These are phyloP conservation scores for Kodamaea sp. DNA, from an alignment of 1,139 yeast genomes.

Conservation along the genomic window DNA sequence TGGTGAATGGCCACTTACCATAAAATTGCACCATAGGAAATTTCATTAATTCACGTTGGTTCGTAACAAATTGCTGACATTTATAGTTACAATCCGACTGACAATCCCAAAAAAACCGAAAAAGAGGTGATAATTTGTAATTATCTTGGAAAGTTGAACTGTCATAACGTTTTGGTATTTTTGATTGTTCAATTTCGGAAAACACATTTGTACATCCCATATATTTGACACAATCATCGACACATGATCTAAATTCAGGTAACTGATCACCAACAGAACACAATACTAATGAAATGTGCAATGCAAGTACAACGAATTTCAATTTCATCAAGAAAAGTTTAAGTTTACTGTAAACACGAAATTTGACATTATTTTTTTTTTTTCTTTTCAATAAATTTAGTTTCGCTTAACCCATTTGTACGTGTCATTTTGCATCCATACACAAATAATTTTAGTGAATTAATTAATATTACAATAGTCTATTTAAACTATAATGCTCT, in stretches of 20 bases:
- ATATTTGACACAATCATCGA: conserved; percentile 13
- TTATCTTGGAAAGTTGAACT: conserved; percentile 2
- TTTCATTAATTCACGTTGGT: conserved; percentile 18
- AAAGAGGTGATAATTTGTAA: conserved; percentile 9
- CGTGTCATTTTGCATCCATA: no score
- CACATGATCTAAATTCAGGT: conserved; percentile 16
- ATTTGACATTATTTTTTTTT: no score
- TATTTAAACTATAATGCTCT: not conserved
- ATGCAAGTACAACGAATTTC: not conserved
- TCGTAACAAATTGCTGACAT: conserved; percentile 38
- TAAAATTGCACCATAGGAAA: conserved; percentile 37
- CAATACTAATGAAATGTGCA: not conserved
- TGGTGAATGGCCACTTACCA: conserved; percentile 47
- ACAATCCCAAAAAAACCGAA: conserved; percentile 32
- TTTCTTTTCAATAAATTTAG: no score
- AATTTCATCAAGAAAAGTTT: not conserved
- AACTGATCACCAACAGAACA: conserved; percentile 16
- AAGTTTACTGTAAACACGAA: no score
- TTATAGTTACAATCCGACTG: conserved; percentile 39
- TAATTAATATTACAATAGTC: not conserved
- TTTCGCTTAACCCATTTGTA: no score
- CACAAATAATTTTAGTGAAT: no score
- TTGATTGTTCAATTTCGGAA: conserved; percentile 6
- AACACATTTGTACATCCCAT: conserved; percentile 13
- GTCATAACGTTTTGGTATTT: not conserved